Evolutionary conservation across 2,329 filamentous ascomycete genomes (phyloP), one percentile per base, ranked within the genome.

Genomic region (Teratosphaeria epicoccoides): DNA sequence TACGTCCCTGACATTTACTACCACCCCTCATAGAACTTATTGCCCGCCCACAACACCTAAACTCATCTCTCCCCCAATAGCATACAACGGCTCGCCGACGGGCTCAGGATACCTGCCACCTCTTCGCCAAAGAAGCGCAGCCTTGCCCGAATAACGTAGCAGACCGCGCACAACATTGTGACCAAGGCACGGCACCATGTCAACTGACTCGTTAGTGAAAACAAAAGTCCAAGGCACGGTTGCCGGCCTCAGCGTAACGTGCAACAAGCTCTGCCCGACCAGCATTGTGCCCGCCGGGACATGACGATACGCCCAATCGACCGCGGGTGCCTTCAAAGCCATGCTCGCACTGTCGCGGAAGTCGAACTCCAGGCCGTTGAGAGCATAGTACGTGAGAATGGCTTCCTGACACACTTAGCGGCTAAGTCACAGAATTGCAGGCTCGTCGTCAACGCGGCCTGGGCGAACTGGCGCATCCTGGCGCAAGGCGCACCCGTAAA

Each of bases 331-430:
- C 17, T n/a, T 44, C 40, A 20, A n/a, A 20, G 9, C 17, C 17
- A 44, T 20, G 6, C 17, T n/a, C 17, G 23, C 40, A 5, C 17
- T 23, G 20, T 20, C 14, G 12, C 22, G 6, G 24, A 51, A 17
- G 28, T 51, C 28, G 49, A 51, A 51, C 20, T 43, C 43, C 17
- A 51, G 17, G 26, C 14, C 45, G 44, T 47, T 33, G 33, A 24
- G 7, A 9, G 14, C n/a, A 20, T 23, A 46, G 29, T 25, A 24
- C 46, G 49, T 48, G 3, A 9, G 24, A 12, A 33, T 22, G 17
- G 46, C 50, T 24, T 52, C 50, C 17, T 43, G 24, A 6, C 46
- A 14, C 14, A 49, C 44, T 20, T 37, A 25, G n/a, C 17, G 28
- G 17, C 22, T 28, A 6, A 46, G 24, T 4, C 14, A 10, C 4